Base-by-base conservation (phyloP, 352 stramenopile species). In the Thalassiosira exigua region DNA sequence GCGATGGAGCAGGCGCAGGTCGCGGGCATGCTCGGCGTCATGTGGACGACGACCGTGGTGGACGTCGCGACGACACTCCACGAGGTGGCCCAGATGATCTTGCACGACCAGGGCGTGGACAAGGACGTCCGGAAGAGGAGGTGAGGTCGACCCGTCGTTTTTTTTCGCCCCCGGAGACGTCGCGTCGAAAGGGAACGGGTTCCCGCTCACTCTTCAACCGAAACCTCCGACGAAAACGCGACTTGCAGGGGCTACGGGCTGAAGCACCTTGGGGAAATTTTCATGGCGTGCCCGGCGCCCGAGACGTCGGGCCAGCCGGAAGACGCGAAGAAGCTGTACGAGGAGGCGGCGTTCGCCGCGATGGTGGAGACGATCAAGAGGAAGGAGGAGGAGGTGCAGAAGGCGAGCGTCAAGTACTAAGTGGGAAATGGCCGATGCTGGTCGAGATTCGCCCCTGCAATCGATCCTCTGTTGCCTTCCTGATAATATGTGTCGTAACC, bases 1-100 rank as follows among this genome's bases (percentile, higher is more conserved):
- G 79, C 82, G 48, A 79, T 94, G 74, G 70, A 92, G 74, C 60
- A 91, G 33, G 82, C 86, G 21, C 66, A 84, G 39, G 44, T 79
- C 21, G 56, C 67, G 0, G 81, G 67, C 17, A 86, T 93, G 50
- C 69, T 95, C 2, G 75, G 79, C 17, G 64, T 93, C 3, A 84
- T 93, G 68, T 94, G 89, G 89, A 92, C 83, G 19, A 92, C 84
- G 1, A 94, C 86, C 24, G 81, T 87, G 12, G 84, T 94, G 9
- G 86, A 93, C 80, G 87, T 93, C 36, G 90, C 85, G 3, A 64
- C 68, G 11, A 93, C 89, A 4, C 67, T 94, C 26, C 79, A 91
- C 56, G 83, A 91, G 69, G 77, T 81, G 2, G 82, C 72, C 51
- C 84, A 93, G 71, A 92, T 93, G 82, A 71, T 93, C 1, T 82